Evolutionary conservation across 768 basidiomycete species (phyloP).

Genomic region (Hericium erinaceus): DNA sequence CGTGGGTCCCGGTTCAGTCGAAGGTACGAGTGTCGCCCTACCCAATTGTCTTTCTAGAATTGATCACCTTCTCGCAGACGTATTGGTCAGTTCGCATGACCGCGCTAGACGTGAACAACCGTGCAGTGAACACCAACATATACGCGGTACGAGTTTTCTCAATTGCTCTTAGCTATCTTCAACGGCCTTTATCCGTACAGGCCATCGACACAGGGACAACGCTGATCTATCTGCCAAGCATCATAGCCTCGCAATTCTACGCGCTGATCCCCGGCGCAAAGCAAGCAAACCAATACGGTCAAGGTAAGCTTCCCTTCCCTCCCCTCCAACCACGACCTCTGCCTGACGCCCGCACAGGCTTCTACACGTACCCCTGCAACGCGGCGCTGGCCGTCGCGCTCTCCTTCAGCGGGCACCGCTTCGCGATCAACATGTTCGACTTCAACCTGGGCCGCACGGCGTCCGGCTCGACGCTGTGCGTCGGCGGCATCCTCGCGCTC

Average conservation of each 20-base stretch:
- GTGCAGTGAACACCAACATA: constrained; percentile 13
- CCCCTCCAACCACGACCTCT: neutral
- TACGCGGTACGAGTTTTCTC: constrained; percentile 28
- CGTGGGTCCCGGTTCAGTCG: constrained; percentile 30
- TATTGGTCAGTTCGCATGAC: constrained; percentile 53
- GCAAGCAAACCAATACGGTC: constrained; percentile 32
- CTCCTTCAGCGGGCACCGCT: constrained; percentile 32
- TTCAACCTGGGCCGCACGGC: constrained; percentile 43
- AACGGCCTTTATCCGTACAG: constrained; percentile 22
- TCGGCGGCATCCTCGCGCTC: constrained; percentile 45
- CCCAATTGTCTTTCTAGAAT: neutral
- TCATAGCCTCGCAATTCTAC: constrained; percentile 39
- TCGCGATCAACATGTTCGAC: constrained; percentile 36
- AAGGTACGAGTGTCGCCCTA: constrained; percentile 14
- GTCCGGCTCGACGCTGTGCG: constrained; percentile 36
- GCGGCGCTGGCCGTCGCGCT: constrained; percentile 29
- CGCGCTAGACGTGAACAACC: constrained; percentile 29
- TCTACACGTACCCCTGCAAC: constrained; percentile 49
- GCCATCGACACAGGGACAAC: constrained; percentile 65
- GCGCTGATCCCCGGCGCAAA: constrained; percentile 39
- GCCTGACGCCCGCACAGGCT: constrained; percentile 23
- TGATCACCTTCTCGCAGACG: constrained; percentile 27
- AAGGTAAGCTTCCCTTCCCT: constrained; percentile 26
- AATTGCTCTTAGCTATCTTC: neutral
- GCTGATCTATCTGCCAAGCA: constrained; percentile 46